Base-by-base conservation (phyloP, 2,329 filamentous ascomycete species). In the Boeremia exigua region DNA sequence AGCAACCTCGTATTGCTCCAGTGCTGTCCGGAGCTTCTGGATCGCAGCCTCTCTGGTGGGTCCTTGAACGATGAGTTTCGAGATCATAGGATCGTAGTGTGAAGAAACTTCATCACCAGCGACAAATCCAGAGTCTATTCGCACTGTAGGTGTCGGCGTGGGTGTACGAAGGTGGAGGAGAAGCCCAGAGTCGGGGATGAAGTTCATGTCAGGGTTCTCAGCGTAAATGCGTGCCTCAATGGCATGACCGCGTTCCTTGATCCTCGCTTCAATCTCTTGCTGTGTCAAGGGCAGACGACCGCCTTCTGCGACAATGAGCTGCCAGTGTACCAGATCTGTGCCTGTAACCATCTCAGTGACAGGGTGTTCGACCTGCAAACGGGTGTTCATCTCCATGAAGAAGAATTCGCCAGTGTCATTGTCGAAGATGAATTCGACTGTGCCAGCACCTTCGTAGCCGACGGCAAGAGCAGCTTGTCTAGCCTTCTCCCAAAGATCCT, bases 61-160 rank as follows among this genome's bases (percentile, higher is more conserved):
- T 0, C 91, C 95, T 54, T 91, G 86, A 6, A 98, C 92, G 66
- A 99, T 99, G 48, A 99, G 84, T 78, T 99, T 99, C 39, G 95
- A 91, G 64, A 99, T 96, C 95, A 99, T 99, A 27, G 95, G 95
- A 67, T 99, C 95, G 75, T 99, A 99, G 50, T 95, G 91, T 55
- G 94, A 91, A 0, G 93, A 96, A 2, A 99, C 91, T 60, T 92
- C 91, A 72, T 96, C 94, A 25, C 95, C 95, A 64, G 92, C 84
- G 27, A 93, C 86, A 73, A 98, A 98, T 1, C 95, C 95, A 40
- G 93, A 92, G 70, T 99, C 95, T 62, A 99, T 92, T 36, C 95
- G 88, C 29, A 98, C 85, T 60, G 92, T 89, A 0, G 88, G 83
- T 33, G 86, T 84, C 6, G 84, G 79, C 44, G 79, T 74, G 0